Evolutionary conservation across 1,139 yeast species (phyloP).

Genomic region (Zygosaccharomyces sapae): DNA sequence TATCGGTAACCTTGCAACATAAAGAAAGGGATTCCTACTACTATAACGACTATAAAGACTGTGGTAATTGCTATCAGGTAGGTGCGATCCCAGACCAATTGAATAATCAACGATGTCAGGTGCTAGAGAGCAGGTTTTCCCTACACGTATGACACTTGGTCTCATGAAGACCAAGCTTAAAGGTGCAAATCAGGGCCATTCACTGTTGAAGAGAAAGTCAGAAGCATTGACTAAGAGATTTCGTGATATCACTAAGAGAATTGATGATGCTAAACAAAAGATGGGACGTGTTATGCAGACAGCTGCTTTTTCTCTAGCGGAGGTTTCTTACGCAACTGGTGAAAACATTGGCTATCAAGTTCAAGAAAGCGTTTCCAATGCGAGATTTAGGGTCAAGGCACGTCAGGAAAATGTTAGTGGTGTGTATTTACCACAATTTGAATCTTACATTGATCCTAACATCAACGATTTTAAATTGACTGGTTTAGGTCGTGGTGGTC

Average conservation of each 20-base stretch:
- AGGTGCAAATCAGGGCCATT: constrained; percentile 97
- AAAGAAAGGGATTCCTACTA: constrained; percentile 2
- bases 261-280: constrained; percentile 90
- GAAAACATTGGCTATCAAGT: constrained; percentile 92
- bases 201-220: constrained; percentile 86
- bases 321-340: constrained; percentile 95
- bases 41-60: not conserved
- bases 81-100: not conserved
- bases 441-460: constrained; percentile 72
- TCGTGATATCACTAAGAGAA: constrained; percentile 89
- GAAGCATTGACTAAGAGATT: constrained; percentile 95
- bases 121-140: constrained; percentile 80
- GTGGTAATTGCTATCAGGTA: not conserved
- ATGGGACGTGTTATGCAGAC: constrained; percentile 99
- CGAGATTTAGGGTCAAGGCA: constrained; percentile 86
- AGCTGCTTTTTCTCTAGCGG: constrained; percentile 95
- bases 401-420: constrained; percentile 96
- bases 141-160: constrained; percentile 96
- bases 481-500: constrained; percentile 98
- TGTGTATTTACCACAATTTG: constrained; percentile 89
- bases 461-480: constrained; percentile 94
- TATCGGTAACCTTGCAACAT: constrained; percentile 3
- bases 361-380: constrained; percentile 86
- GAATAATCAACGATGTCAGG: constrained; percentile 27
- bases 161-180: constrained; percentile 91